Evolutionary conservation across 1,284 basidiomycete species (phyloP).

Genomic region (Ganoderma sinense): DNA sequence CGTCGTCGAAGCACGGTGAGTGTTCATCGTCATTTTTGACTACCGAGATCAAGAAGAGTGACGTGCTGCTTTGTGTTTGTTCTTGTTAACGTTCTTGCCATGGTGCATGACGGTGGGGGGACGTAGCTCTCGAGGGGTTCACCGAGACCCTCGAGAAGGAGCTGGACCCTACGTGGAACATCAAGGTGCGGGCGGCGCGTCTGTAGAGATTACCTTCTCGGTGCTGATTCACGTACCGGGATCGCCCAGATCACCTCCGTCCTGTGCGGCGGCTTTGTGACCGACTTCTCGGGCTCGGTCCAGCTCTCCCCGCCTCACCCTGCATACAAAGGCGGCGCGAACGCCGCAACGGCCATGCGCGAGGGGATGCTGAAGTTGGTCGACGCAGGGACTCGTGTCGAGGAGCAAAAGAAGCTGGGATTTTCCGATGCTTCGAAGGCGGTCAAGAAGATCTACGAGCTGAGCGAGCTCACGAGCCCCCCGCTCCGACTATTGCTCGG

Average conservation of each 20-base stretch:
- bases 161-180: slow-evolving; percentile 41
- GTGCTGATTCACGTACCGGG: not conserved
- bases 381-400: not conserved
- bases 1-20: slow-evolving; percentile 39
- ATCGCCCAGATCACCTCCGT: slow-evolving; percentile 21
- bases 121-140: slow-evolving; percentile 44
- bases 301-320: slow-evolving; percentile 18
- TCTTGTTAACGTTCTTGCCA: no score
- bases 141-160: slow-evolving; percentile 39
- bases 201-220: no score
- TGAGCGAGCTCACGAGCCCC: slow-evolving; percentile 26
- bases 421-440: slow-evolving; percentile 12
- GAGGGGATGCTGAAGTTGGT: not conserved
- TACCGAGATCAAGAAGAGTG: not conserved
- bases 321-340: slow-evolving; percentile 18
- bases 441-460: slow-evolving; percentile 6
- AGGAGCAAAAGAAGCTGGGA: not conserved
- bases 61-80: not conserved
- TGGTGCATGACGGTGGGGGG: no score
- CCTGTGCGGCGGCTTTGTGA: slow-evolving; percentile 25
- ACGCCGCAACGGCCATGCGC: slow-evolving; percentile 5
- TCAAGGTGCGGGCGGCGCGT: slow-evolving; percentile 33
- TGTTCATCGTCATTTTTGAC: not conserved
- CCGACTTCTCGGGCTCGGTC: slow-evolving; percentile 7
- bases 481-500: slow-evolving; percentile 40